Conservation (phyloP, 75 land plant species). For the Selaginella moellendorffii region DNA sequence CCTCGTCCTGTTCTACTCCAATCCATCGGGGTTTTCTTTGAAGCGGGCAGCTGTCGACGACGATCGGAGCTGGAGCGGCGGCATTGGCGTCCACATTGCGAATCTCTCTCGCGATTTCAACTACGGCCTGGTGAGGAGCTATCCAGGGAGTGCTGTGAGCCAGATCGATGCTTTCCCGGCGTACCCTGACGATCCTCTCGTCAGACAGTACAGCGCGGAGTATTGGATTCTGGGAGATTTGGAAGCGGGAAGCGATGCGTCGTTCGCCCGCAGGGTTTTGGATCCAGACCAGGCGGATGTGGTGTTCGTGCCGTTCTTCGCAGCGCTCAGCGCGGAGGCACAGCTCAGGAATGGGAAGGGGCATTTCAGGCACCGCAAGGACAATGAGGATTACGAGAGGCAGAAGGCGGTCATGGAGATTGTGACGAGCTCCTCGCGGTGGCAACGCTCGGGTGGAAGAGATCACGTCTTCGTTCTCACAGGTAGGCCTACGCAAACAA, state of each 20-base stretch:
- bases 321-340: slow-evolving; percentile 72
- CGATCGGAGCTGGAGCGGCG: background rate
- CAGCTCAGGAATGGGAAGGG: slow-evolving; percentile 44
- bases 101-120: slow-evolving; percentile 51
- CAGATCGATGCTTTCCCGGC: slow-evolving; percentile 12
- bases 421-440: slow-evolving; percentile 36
- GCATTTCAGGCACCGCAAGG: slow-evolving; percentile 40
- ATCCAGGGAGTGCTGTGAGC: slow-evolving; percentile 13
- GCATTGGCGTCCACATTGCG: slow-evolving; percentile 35
- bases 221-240: slow-evolving; percentile 71
- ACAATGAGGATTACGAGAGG: slow-evolving; percentile 56
- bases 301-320: slow-evolving; percentile 78
- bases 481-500: background rate
- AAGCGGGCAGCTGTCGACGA: no score
- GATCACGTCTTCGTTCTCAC: slow-evolving; percentile 85
- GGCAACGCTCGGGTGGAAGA: slow-evolving; percentile 57
- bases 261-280: slow-evolving; percentile 39
- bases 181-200: slow-evolving; percentile 55
- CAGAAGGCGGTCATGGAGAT: slow-evolving; percentile 52
- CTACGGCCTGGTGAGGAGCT: slow-evolving; percentile 47
- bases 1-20: no score
- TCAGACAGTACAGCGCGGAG: slow-evolving; percentile 82
- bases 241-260: background rate
- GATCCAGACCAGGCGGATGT: slow-evolving; percentile 40
- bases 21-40: no score